Evolutionary conservation across 202 grass and related monocot species (phyloP), one percentile per base, ranked within the genome.

Genomic region (Elaeis oleifera): DNA sequence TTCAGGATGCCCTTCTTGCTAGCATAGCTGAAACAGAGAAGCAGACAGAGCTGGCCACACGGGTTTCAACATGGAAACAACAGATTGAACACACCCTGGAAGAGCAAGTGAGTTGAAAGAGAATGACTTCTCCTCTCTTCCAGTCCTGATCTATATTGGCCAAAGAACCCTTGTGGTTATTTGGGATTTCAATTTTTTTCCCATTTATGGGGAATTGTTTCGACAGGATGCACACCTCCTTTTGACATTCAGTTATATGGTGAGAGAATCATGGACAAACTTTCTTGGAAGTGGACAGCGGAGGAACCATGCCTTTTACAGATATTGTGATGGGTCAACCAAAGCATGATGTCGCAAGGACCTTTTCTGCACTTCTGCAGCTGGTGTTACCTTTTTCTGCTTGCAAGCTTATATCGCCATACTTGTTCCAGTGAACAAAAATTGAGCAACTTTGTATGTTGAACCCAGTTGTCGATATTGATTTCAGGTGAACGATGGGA

Each of bases 321-420:
- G 70, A 81, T 64, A 76, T 99, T 77, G 84, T 92, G 60, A 60
- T 44, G 44, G 74, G 69, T 50, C 84, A 68, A 73, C 69, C 79
- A 18, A 92, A 92, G 72, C 85, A 86, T 11, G 85, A 99, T 72
- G 80, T 84, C 73, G 88, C 94, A 27, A 85, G 94, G 61, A 86
- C 85, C 39, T 99, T 99, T 83, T 99, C 85, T 75, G 94, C 94
- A n/a, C 88, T 99, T 66, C 85, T 99, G 44, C 94, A 92, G 77
- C 77, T 99, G 94, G 94, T 99, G 83, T 62, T 13, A 23, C 44
- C 24, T 68, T 6, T 22, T 22, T 29, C 61, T 50, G 8, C 36
- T 44, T 44, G 36, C 36, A 44, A 11, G 36, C 36, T 44, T 44
- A 3, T 44, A 44, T 0, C 13, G 36, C 2, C 5, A 6, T 31